Conservation (phyloP, 75 land plant genomes). For the Cupressus sempervirens region DNA sequence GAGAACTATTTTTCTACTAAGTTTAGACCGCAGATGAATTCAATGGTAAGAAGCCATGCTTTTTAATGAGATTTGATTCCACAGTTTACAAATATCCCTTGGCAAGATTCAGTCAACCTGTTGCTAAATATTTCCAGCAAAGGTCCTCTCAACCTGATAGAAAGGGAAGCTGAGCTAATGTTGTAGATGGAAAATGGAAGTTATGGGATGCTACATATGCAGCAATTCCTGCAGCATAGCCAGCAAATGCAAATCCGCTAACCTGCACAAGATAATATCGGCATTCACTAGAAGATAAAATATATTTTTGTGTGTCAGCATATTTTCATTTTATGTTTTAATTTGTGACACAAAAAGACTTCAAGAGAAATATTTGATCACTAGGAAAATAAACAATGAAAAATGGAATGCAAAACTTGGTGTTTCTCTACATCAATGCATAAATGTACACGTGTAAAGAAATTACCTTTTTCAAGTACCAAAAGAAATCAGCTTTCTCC, state of each 20-base stretch:
- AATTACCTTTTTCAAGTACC: constrained; percentile 90
- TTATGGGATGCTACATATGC: constrained; percentile 69
- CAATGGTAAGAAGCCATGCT: background rate
- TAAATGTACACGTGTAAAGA: background rate
- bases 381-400: background rate
- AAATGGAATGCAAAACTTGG: background rate
- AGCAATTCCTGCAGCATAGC: constrained; percentile 84
- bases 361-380: background rate
- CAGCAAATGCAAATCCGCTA: constrained; percentile 95
- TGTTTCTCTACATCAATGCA: background rate
- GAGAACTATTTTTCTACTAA: background rate
- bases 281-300: background rate
- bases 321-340: background rate
- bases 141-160: constrained; percentile 36
- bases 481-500: constrained; percentile 99
- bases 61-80: background rate
- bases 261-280: constrained; percentile 50
- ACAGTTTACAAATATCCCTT: background rate
- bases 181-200: constrained; percentile 42
- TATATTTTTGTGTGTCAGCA: background rate
- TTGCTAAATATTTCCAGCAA: constrained; percentile 1
- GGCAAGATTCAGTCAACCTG: background rate
- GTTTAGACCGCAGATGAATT: background rate
- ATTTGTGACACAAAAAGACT: background rate
- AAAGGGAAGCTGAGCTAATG: constrained; percentile 58